Percentiles rank a stretch among this genome's conserved stretches.
These are phyloP conservation scores for Pestalotiopsis fici DNA, from an alignment of 2,329 filamentous ascomycete species.

Conservation along the genomic window DNA sequence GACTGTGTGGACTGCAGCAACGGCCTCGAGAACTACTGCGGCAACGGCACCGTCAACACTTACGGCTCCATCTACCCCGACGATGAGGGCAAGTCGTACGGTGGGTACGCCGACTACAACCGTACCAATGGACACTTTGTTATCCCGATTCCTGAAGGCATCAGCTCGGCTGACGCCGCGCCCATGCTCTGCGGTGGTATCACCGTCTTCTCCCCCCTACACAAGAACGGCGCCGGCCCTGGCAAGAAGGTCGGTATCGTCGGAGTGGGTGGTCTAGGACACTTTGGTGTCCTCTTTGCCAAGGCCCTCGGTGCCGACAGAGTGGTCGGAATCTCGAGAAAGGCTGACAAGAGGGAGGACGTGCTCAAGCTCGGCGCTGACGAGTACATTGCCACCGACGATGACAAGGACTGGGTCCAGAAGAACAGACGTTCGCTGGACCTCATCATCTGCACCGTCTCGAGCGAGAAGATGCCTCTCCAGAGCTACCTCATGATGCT, in stretches of 20 bases:
- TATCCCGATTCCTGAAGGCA: constrained; percentile 36
- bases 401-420: constrained; percentile 13
- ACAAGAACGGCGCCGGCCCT: constrained; percentile 12
- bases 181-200: constrained; percentile 15
- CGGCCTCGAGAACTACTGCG: constrained; percentile 19
- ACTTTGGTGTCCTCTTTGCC: constrained; percentile 15
- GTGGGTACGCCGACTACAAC: constrained; percentile 38
- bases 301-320: constrained; percentile 13
- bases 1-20: constrained; percentile 20
- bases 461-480: constrained; percentile 14
- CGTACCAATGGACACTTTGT: constrained; percentile 37
- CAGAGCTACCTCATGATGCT: constrained; percentile 11
- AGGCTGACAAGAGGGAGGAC: constrained; percentile 12
- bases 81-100: constrained; percentile 52
- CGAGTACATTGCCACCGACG: constrained; percentile 14
- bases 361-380: constrained; percentile 15
- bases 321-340: constrained; percentile 14
- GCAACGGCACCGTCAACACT: constrained; percentile 34
- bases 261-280: constrained; percentile 13
- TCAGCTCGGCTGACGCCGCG: constrained; percentile 36
- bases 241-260: constrained; percentile 15
- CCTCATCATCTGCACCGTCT: constrained; percentile 15
- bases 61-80: constrained; percentile 44
- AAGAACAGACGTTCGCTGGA: constrained; percentile 12
- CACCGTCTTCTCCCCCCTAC: constrained; percentile 13